These are phyloP conservation scores for Xanthoconium separans DNA, from an alignment of 1,284 basidiomycete genomes.

Conservation along the genomic window DNA sequence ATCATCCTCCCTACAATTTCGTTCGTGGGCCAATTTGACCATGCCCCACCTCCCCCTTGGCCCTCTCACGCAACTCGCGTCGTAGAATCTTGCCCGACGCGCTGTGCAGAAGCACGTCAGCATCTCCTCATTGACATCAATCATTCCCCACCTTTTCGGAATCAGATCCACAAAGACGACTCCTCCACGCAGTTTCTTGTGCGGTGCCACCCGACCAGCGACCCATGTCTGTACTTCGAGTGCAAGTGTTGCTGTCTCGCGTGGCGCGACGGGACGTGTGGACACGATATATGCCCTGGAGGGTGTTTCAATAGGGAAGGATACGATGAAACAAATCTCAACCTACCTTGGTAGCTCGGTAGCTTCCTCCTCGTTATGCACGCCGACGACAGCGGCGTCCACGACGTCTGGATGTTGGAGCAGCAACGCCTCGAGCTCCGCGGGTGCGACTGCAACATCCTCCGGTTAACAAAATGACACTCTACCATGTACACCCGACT, in stretches of 20 bases:
- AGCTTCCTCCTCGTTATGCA: slow-evolving; percentile 58
- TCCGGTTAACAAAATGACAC: slow-evolving; percentile 8
- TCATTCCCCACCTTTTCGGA: slow-evolving; percentile 59
- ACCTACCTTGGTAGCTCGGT: slow-evolving; percentile 74
- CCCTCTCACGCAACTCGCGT: slow-evolving; percentile 57
- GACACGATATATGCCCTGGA: slow-evolving; percentile 70
- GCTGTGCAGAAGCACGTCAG: slow-evolving; percentile 33
- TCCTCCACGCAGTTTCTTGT: slow-evolving; percentile 68
- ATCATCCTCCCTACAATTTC: slow-evolving; percentile 3
- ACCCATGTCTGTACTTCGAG: slow-evolving; percentile 63
- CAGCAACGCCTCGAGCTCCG: slow-evolving; percentile 76
- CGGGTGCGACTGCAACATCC: slow-evolving; percentile 66
- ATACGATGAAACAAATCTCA: not conserved
- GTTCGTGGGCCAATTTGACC: slow-evolving; percentile 21
- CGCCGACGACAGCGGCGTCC: slow-evolving; percentile 74
- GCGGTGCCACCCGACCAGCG: slow-evolving; percentile 55
- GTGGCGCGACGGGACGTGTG: slow-evolving; percentile 17
- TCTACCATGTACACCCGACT: slow-evolving; percentile 20
- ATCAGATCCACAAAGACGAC: slow-evolving; percentile 55
- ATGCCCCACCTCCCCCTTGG: slow-evolving; percentile 45
- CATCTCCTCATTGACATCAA: not conserved
- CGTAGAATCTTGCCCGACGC: slow-evolving; percentile 73
- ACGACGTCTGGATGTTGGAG: slow-evolving; percentile 70
- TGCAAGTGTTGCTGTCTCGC: slow-evolving; percentile 43
- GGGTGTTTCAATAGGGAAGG: not conserved